Conservation (phyloP, 108 stramenopile species). For the Fragilaria crotonensis region DNA sequence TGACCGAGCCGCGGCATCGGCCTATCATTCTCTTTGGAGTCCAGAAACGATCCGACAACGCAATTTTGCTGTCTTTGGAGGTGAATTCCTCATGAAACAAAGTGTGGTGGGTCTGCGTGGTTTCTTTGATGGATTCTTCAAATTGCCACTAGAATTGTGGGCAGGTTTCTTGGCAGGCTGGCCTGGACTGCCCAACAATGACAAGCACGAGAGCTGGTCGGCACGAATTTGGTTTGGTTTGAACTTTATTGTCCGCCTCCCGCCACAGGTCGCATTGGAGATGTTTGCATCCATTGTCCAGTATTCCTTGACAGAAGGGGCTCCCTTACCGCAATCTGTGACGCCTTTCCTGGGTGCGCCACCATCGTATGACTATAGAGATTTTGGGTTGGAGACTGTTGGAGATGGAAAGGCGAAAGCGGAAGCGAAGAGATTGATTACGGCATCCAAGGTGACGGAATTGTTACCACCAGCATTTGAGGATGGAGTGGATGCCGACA, state of each 20-base stretch:
- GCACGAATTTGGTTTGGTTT: constrained; percentile 82
- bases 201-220: constrained; percentile 83
- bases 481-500: no score
- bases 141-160: constrained; percentile 79
- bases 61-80: constrained; percentile 94
- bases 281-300: constrained; percentile 51
- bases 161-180: constrained; percentile 94
- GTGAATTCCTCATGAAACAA: constrained; percentile 94
- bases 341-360: constrained; percentile 72
- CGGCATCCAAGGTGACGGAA: constrained; percentile 39
- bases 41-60: constrained; percentile 75
- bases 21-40: constrained; percentile 90
- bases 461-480: constrained; percentile 56
- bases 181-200: constrained; percentile 90
- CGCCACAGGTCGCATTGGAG: constrained; percentile 56
- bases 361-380: constrained; percentile 56
- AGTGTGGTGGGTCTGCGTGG: constrained; percentile 85
- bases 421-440: constrained; percentile 67
- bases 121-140: constrained; percentile 94
- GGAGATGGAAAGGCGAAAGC: constrained; percentile 54
- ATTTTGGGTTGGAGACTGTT: constrained; percentile 26
- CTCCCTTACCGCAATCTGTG: constrained; percentile 66
- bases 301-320: constrained; percentile 44
- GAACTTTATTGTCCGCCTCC: constrained; percentile 70
- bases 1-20: constrained; percentile 72